Conservation (phyloP, 225 moss, liverwort and hornwort species). For the Antitrichia curtipendula region DNA sequence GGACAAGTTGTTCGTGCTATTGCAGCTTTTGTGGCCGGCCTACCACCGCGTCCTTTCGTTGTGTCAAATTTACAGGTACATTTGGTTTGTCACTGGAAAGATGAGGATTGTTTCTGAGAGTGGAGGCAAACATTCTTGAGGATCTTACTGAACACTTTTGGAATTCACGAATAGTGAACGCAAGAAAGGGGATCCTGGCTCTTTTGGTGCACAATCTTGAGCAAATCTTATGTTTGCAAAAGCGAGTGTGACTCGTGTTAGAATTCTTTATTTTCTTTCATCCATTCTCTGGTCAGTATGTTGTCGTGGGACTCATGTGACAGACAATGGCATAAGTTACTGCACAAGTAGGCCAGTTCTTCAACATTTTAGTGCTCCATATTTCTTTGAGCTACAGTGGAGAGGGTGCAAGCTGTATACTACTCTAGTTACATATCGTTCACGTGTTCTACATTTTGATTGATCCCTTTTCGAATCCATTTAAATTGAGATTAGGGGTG, state of each 20-base stretch:
- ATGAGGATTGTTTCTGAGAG: background rate
- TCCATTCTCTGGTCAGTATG: background rate
- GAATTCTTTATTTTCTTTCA: background rate
- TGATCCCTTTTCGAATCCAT: too few species aligned
- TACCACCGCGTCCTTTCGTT: constrained; percentile 29
- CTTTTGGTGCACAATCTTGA: background rate
- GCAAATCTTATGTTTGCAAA: background rate
- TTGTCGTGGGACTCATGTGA: background rate
- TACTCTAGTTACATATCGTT: background rate
- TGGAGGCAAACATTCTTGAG: background rate
- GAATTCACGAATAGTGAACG: background rate
- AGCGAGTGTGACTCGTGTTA: background rate
- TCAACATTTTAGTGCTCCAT: background rate
- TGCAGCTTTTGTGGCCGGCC: constrained; percentile 49
- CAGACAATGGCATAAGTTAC: background rate
- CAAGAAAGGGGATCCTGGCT: background rate
- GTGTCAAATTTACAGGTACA: constrained; percentile 33
- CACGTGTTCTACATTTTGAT: background rate
- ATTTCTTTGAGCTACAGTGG: background rate
- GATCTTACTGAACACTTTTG: background rate
- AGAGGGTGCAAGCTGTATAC: background rate
- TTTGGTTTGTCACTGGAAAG: background rate
- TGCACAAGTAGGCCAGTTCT: background rate
- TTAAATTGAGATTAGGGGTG: background rate
- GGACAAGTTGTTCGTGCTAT: constrained; percentile 60